Percentiles rank a stretch among this genome's conserved stretches.
These are phyloP conservation scores for Xylariaceae sp. DNA, from an alignment of 2,329 filamentous ascomycete species.

Conservation along the genomic window DNA sequence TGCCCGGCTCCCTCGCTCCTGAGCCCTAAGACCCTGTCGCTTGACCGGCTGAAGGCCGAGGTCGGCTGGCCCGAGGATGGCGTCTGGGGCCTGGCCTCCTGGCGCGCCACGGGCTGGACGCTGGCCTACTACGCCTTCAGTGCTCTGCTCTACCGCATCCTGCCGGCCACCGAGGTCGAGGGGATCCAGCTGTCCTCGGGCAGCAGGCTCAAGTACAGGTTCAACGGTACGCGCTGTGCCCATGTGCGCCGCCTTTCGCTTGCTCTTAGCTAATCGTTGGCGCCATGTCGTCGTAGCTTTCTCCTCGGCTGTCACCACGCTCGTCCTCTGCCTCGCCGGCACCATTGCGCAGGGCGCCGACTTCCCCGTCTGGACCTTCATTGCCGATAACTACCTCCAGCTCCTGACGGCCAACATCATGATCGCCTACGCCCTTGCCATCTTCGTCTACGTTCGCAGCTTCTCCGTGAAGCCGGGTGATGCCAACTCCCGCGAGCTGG, in stretches of 20 bases:
- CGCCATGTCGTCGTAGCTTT: conserved; percentile 48
- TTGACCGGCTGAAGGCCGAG: conserved; percentile 68
- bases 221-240: conserved; percentile 55
- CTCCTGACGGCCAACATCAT: conserved; percentile 77
- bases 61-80: conserved; percentile 68
- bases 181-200: conserved; percentile 66
- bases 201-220: conserved; percentile 67
- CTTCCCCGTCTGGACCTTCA: conserved; percentile 85
- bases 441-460: conserved; percentile 72
- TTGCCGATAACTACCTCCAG: conserved; percentile 84
- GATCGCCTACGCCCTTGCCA: conserved; percentile 64
- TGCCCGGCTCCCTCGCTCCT: conserved; percentile 78
- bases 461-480: conserved; percentile 68
- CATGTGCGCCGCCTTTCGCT: neutral
- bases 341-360: conserved; percentile 70
- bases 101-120: conserved; percentile 59
- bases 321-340: conserved; percentile 62
- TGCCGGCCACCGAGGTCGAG: conserved; percentile 66
- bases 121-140: conserved; percentile 74
- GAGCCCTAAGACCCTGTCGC: conserved; percentile 60
- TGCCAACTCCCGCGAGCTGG: conserved; percentile 65
- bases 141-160: conserved; percentile 63
- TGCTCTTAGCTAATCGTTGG: neutral
- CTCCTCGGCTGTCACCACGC: conserved; percentile 63
- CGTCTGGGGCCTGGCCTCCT: conserved; percentile 61